These are phyloP conservation scores for Phyllosticta ampelicida DNA, from an alignment of 2,329 filamentous ascomycete genomes.

Conservation along the genomic window DNA sequence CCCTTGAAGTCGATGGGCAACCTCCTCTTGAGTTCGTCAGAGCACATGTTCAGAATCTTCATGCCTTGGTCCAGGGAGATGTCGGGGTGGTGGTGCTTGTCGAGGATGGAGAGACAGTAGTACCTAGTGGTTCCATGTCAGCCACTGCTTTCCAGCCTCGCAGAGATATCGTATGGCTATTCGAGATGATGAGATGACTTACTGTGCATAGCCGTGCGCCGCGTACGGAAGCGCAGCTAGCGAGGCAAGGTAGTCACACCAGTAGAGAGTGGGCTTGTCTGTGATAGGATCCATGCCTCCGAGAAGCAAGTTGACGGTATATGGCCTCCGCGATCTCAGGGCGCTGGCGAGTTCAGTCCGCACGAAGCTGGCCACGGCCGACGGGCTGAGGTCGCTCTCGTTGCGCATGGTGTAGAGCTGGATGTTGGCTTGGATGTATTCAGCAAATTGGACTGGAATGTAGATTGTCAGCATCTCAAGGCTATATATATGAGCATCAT, in stretches of 20 bases:
- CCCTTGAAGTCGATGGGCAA: conserved; percentile 99
- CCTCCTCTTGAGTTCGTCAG: conserved; percentile 90
- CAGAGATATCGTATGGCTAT: background rate
- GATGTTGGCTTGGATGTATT: conserved; percentile 97
- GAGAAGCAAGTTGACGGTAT: conserved; percentile 92
- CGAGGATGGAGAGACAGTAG: conserved; percentile 94
- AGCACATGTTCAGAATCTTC: conserved; percentile 89
- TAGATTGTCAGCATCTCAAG: conserved; percentile 13
- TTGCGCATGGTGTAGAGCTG: conserved; percentile 99
- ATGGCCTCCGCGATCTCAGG: conserved; percentile 83
- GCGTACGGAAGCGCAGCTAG: conserved; percentile 85
- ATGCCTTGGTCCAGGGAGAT: conserved; percentile 82
- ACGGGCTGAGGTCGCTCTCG: conserved; percentile 79
- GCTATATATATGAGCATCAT: conserved; percentile 1
- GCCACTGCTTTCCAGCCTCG: background rate
- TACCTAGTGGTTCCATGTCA: conserved; percentile 47
- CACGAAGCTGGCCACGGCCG: conserved; percentile 84
- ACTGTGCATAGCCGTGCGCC: conserved; percentile 96
- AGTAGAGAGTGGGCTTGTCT: conserved; percentile 84
- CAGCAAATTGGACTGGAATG: conserved; percentile 82
- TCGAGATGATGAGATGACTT: conserved; percentile 29
- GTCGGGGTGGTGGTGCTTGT: conserved; percentile 97
- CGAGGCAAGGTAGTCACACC: conserved; percentile 93
- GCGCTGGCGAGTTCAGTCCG: conserved; percentile 86
- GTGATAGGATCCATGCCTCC: conserved; percentile 90